Evolutionary conservation across 2,329 filamentous ascomycete genomes (phyloP).

Genomic region (Cordyceps fumosorosea): DNA sequence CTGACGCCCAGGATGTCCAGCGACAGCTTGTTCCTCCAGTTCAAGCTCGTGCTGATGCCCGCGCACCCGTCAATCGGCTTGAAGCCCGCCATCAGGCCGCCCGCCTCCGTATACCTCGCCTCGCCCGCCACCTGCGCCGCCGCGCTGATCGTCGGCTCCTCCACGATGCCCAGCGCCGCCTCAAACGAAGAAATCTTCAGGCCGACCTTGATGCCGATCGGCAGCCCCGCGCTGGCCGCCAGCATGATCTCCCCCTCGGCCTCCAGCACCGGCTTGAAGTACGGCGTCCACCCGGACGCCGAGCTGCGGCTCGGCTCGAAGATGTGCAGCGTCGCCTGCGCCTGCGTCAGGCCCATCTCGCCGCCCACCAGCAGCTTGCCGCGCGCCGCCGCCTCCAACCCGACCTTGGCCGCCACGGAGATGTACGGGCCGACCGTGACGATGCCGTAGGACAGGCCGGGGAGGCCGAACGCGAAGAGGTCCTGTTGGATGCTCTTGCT

Average conservation of each 20-base stretch:
- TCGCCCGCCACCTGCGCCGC: conserved; percentile 17
- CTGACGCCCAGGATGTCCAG: conserved; percentile 16
- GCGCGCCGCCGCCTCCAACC: conserved; percentile 19
- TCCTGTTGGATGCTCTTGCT: conserved; percentile 17
- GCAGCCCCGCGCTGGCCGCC: conserved; percentile 22
- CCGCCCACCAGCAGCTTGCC: conserved; percentile 25
- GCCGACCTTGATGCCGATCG: conserved; percentile 22
- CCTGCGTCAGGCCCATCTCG: conserved; percentile 24
- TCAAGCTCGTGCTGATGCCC: conserved; percentile 23
- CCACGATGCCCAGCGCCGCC: conserved; percentile 19
- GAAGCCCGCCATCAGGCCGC: conserved; percentile 17
- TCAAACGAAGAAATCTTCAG: conserved; percentile 19
- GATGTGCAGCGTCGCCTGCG: conserved; percentile 20
- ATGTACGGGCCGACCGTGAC: conserved; percentile 22
- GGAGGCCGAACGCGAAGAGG: conserved; percentile 21
- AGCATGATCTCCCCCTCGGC: conserved; percentile 22
- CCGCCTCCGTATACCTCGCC: conserved; percentile 10
- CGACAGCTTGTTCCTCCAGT: conserved; percentile 23
- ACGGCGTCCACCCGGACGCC: conserved; percentile 20
- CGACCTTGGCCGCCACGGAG: conserved; percentile 18
- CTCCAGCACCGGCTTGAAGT: conserved; percentile 24
- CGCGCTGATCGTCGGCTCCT: conserved; percentile 24
- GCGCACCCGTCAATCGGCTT: conserved; percentile 19
- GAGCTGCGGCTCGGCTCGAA: conserved; percentile 18
- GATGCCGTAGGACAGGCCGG: conserved; percentile 21